Conservation (phyloP, 768 basidiomycete species). For the Phaeotremella skinneri region DNA sequence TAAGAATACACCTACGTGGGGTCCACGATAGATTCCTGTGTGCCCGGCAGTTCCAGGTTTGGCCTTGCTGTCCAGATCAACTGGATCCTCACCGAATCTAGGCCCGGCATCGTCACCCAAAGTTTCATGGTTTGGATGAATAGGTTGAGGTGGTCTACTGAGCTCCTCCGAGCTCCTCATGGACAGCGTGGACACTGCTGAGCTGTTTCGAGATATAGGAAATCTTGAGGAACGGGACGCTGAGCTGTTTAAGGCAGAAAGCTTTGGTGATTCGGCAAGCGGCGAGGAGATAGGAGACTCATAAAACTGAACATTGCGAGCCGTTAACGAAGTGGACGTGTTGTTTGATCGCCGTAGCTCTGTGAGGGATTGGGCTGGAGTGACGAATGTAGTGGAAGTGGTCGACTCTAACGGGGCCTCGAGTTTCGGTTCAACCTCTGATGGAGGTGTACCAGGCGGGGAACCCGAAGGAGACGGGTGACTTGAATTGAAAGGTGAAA, state of each 20-base stretch:
- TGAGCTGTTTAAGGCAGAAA: not conserved
- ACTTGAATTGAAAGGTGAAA: not conserved
- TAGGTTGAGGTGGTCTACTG: not conserved
- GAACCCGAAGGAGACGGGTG: not conserved
- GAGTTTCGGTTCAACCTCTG: no score
- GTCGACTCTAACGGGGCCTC: not conserved
- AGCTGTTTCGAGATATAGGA: not conserved
- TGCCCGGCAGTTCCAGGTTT: slow-evolving; percentile 24
- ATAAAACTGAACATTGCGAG: not conserved
- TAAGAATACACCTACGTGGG: slow-evolving; percentile 20
- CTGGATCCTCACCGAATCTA: slow-evolving; percentile 28
- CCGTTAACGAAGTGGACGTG: not conserved
- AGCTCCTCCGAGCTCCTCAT: not conserved
- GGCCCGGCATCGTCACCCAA: slow-evolving; percentile 44
- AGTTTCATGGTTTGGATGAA: not conserved
- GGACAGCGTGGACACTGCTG: not conserved
- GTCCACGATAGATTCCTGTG: slow-evolving; percentile 34
- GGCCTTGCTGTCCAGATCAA: slow-evolving; percentile 20
- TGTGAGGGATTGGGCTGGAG: not conserved
- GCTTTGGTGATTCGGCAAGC: not conserved
- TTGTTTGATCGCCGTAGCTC: not conserved
- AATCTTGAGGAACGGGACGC: not conserved
- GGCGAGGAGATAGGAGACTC: not conserved
- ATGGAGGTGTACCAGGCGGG: not conserved
- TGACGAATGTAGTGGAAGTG: not conserved